Evolutionary conservation across 192 early-diverging fungal genomes (phyloP).

Genomic region (Rhizophagus sp.): DNA sequence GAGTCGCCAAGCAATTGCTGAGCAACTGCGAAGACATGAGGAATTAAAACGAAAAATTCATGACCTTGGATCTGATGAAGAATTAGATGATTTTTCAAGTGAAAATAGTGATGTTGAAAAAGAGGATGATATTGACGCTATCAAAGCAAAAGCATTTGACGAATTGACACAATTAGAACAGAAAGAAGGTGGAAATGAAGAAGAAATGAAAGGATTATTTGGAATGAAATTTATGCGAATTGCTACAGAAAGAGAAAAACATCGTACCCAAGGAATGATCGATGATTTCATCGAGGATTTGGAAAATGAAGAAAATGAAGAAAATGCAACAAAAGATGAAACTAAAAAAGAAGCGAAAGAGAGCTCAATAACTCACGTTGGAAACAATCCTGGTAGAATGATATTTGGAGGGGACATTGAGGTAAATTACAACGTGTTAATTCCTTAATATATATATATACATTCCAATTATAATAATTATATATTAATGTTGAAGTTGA

Average conservation of each 20-base stretch:
- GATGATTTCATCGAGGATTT: constrained; percentile 54
- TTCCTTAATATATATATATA: too few species aligned
- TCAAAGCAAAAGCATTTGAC: constrained; percentile 44
- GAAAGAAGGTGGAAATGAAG: constrained; percentile 45
- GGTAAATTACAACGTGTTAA: neutral
- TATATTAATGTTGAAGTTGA: neutral
- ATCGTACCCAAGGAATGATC: constrained; percentile 43
- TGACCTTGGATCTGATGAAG: constrained; percentile 65
- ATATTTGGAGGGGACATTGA: constrained; percentile 49
- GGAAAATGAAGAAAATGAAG: constrained; percentile 45
- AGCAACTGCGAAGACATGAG: constrained; percentile 82
- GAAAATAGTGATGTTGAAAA: constrained; percentile 49
- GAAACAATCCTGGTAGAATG: constrained; percentile 62
- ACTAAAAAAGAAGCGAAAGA: constrained; percentile 29
- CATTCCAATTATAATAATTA: neutral
- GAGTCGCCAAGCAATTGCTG: constrained; percentile 77
- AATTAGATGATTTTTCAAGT: constrained; percentile 34
- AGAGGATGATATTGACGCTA: constrained; percentile 46
- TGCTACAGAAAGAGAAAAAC: constrained; percentile 60
- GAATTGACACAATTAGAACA: constrained; percentile 56
- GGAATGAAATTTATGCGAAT: constrained; percentile 99
- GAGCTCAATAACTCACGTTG: constrained; percentile 39
- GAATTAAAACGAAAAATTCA: constrained; percentile 80
- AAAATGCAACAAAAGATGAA: constrained; percentile 35
- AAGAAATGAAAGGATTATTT: constrained; percentile 77